Conservation (phyloP, 2,329 filamentous ascomycete genomes). For the Didymella sp. region DNA sequence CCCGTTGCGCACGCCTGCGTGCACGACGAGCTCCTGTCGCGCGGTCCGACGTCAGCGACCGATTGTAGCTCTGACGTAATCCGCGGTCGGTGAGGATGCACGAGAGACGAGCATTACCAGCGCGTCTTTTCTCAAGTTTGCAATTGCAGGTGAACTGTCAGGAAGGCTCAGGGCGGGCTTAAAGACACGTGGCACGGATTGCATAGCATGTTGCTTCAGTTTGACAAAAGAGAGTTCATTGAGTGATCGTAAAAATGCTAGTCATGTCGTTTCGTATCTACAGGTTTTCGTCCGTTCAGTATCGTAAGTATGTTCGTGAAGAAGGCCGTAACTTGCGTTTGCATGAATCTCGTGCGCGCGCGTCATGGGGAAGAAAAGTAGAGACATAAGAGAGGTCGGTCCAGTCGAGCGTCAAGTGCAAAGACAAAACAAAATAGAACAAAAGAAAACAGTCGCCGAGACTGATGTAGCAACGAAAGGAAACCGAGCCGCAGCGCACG, state of each 20-base stretch:
- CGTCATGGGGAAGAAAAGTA: slow-evolving; percentile 1
- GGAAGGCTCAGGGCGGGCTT: neutral
- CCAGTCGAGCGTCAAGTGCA: slow-evolving; percentile 21
- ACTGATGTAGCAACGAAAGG: slow-evolving; percentile 9
- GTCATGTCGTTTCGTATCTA: slow-evolving; percentile 29
- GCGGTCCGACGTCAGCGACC: too few relatives aligned
- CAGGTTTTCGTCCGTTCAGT: slow-evolving; percentile 8
- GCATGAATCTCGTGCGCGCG: too few relatives aligned
- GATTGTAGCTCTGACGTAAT: too few relatives aligned
- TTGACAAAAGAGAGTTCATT: slow-evolving; percentile 28
- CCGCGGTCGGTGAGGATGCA: too few relatives aligned
- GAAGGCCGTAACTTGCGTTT: neutral
- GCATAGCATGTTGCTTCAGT: neutral
- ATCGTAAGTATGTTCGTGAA: slow-evolving; percentile 27
- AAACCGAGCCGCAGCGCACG: slow-evolving; percentile 13
- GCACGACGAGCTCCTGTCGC: too few relatives aligned
- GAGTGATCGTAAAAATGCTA: slow-evolving; percentile 33
- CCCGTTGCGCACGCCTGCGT: too few relatives aligned
- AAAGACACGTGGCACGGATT: neutral
- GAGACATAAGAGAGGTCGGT: slow-evolving; percentile 22
- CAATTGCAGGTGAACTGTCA: too few relatives aligned
- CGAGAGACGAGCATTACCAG: too few relatives aligned
- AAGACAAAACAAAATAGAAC: slow-evolving; percentile 12
- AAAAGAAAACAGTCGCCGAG: slow-evolving; percentile 13
- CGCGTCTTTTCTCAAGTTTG: too few relatives aligned